Percentiles rank a stretch among this genome's conserved stretches.
Conservation (phyloP, 768 basidiomycete species). For the Cyclocybe aegerita region DNA sequence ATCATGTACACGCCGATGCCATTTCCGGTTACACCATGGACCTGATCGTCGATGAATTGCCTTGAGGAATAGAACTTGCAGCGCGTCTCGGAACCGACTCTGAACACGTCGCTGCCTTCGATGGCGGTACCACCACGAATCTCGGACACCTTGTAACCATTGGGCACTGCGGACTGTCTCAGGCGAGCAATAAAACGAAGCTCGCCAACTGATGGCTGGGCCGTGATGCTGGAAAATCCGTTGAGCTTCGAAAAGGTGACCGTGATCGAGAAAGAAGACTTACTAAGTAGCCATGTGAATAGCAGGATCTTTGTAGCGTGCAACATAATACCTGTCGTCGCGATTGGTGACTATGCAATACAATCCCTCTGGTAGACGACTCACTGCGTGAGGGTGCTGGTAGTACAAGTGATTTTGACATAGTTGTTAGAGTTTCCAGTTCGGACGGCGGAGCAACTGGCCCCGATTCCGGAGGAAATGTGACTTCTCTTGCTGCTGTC, state of each 20-base stretch:
- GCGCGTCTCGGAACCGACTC: constrained; percentile 27
- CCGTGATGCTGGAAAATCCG: constrained; percentile 22
- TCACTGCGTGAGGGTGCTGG: constrained; percentile 31
- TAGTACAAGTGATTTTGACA: constrained; percentile 34
- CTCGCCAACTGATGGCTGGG: constrained; percentile 35
- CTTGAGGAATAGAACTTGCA: constrained; percentile 34
- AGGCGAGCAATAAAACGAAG: constrained; percentile 37
- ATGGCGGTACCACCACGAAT: constrained; percentile 33
- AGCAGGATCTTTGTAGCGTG: constrained; percentile 32
- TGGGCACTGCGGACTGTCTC: constrained; percentile 22
- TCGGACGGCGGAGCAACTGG: constrained; percentile 25
- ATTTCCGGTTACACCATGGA: constrained; percentile 32
- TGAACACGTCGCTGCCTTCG: constrained; percentile 35
- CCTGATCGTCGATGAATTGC: constrained; percentile 34
- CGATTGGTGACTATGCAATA: neutral
- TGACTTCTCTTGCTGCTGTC: constrained; percentile 31
- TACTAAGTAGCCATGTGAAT: constrained; percentile 39
- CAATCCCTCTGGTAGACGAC: constrained; percentile 1
- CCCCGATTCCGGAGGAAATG: constrained; percentile 31
- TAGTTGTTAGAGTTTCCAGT: constrained; percentile 33
- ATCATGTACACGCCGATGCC: constrained; percentile 31
- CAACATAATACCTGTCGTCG: constrained; percentile 29
- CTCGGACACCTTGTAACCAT: constrained; percentile 25
- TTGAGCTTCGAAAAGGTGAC: neutral
- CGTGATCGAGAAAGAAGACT: neutral